Evolutionary conservation across 1,139 yeast genomes (phyloP).

Genomic region (Yamadazyma trypodendri): DNA sequence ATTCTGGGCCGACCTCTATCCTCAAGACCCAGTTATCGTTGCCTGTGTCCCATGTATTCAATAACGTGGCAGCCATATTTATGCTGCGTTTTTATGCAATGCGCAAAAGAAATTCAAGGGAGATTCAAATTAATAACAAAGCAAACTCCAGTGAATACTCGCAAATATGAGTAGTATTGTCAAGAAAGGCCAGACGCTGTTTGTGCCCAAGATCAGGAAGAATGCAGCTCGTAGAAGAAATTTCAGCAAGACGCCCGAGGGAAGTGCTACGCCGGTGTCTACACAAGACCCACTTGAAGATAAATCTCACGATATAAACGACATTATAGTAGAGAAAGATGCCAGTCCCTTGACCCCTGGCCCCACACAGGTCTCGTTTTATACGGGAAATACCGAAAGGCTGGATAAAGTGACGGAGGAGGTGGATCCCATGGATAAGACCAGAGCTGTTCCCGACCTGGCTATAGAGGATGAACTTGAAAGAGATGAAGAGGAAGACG

Average conservation of each 20-base stretch:
- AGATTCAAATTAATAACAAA: not conserved
- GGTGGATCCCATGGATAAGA: constrained; percentile 31
- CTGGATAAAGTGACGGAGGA: constrained; percentile 18
- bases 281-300: constrained; percentile 2
- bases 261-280: constrained; percentile 2
- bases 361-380: constrained; percentile 11
- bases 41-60: constrained; percentile 9
- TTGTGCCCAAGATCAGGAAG: constrained; percentile 40
- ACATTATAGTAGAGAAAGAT: not conserved
- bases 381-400: constrained; percentile 5
- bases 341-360: constrained; percentile 8
- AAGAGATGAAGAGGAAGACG: constrained; percentile 21
- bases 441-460: constrained; percentile 11
- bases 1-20: constrained; percentile 8
- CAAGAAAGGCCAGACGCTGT: constrained; percentile 39
- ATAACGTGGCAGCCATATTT: constrained; percentile 7
- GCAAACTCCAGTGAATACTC: too few relatives aligned
- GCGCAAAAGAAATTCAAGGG: not conserved
- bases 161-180: constrained; percentile 52
- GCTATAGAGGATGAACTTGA: constrained; percentile 15
- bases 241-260: constrained; percentile 5
- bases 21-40: constrained; percentile 20
- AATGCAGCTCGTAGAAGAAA: constrained; percentile 21
- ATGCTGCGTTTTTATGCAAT: not conserved
- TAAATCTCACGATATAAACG: too few relatives aligned